Conservation (phyloP, 768 basidiomycete genomes). For the Psilocybe sp. region DNA sequence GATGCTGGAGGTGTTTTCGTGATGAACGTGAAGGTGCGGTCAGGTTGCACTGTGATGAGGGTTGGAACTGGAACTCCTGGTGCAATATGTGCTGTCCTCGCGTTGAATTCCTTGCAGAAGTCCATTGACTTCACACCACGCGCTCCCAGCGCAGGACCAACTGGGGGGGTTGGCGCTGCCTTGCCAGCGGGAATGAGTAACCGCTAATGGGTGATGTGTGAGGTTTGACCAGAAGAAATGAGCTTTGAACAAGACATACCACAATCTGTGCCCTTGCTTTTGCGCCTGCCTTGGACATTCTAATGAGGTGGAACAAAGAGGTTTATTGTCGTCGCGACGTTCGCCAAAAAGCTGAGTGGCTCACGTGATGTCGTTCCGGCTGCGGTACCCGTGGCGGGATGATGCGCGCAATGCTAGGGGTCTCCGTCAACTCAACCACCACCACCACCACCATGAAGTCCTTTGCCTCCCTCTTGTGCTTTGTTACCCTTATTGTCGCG, state of each 20-base stretch:
- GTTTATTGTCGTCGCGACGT: neutral
- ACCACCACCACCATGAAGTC: slow-evolving; percentile 43
- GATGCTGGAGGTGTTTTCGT: slow-evolving; percentile 89
- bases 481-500: slow-evolving; percentile 41
- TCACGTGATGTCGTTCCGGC: slow-evolving; percentile 4
- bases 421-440: neutral
- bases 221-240: slow-evolving; percentile 7
- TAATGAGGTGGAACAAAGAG: slow-evolving; percentile 8
- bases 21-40: slow-evolving; percentile 91
- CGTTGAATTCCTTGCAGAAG: slow-evolving; percentile 99
- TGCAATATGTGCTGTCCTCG: slow-evolving; percentile 86
- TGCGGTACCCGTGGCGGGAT: neutral
- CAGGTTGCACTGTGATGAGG: slow-evolving; percentile 89
- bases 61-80: slow-evolving; percentile 88
- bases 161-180: slow-evolving; percentile 92
- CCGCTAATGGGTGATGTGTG: slow-evolving; percentile 45
- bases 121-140: slow-evolving; percentile 99
- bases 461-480: slow-evolving; percentile 38
- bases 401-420: neutral
- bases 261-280: slow-evolving; percentile 73
- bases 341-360: neutral
- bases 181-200: slow-evolving; percentile 90
- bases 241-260: slow-evolving; percentile 40
- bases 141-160: slow-evolving; percentile 96
- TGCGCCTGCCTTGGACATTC: slow-evolving; percentile 66